Base-by-base conservation (phyloP, 176 grass and related monocot species). In the Poa annua region DNA sequence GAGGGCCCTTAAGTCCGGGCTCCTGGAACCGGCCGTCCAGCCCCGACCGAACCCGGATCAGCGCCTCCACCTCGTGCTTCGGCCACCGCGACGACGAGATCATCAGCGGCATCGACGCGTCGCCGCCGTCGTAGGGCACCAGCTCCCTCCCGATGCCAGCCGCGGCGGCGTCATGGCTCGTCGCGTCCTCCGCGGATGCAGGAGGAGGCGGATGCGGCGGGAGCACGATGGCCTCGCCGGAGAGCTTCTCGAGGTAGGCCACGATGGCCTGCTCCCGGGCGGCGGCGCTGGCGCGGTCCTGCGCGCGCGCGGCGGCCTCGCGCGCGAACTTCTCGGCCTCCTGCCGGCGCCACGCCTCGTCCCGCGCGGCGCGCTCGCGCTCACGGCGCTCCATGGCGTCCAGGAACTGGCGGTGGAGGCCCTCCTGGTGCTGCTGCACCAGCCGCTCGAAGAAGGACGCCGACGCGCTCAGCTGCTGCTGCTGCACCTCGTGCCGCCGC, bases 361-460 rank as follows among this genome's bases (percentile, higher is more conserved):
- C 93, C 48, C 93, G 96, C 7, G 83, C 66, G 12, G 89, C 75
- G 25, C 96, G 84, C 57, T 99, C 93, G 12, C 85, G 87, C 81
- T 99, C 96, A 38, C 96, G 85, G 9, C 93, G 77, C 81, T 99
- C 96, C 96, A 99, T 94, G 63, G 84, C 86, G 36, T 99, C 96
- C 7, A 99, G 74, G 86, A 99, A 99, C 56, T 91, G 87, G 1
- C 86, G 86, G 93, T 99, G 96, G 20, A 99, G 93, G 74, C 84
- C 83, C 91, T 99, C 96, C 87, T 99, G 96, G 83, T 94, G 96
- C 81, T 99, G 93, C 91, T 88, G 78, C 81, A 96, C 91, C 49
- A 99, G 85, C 13, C 70, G 88, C 74, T 99, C 93, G 74, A 99
- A 99, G 82, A 99, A 99, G 68, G 91, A 84, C 2, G 93, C 83